Evolutionary conservation across 2,329 filamentous ascomycete species (phyloP).

Genomic region (Chaetomium sp.): DNA sequence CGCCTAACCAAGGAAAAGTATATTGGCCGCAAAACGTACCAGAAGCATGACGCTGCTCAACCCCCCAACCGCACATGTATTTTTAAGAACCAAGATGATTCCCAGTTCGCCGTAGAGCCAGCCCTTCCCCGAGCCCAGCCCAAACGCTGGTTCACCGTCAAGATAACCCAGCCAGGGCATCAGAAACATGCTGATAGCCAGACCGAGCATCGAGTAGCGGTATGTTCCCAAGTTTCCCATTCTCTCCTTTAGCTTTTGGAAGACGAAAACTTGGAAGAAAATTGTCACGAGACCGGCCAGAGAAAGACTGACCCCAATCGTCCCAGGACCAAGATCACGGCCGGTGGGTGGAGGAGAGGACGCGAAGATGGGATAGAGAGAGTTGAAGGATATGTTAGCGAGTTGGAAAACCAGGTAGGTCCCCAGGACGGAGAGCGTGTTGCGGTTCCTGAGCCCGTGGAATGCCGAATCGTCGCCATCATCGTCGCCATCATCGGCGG

Average conservation of each 20-base stretch:
- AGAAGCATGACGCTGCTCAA: slow-evolving; percentile 83
- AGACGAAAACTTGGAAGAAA: slow-evolving; percentile 80
- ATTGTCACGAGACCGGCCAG: slow-evolving; percentile 83
- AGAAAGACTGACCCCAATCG: slow-evolving; percentile 79
- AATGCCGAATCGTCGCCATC: slow-evolving; percentile 42
- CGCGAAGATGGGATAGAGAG: slow-evolving; percentile 88
- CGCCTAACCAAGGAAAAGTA: neutral
- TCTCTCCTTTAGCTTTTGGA: slow-evolving; percentile 68
- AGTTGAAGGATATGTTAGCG: slow-evolving; percentile 91
- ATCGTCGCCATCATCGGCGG: slow-evolving; percentile 21
- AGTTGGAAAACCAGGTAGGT: slow-evolving; percentile 93
- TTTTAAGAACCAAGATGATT: slow-evolving; percentile 75
- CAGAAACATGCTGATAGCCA: slow-evolving; percentile 73
- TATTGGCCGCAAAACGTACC: slow-evolving; percentile 44
- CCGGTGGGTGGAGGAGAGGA: slow-evolving; percentile 69
- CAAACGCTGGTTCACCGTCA: slow-evolving; percentile 49
- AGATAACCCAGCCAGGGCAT: slow-evolving; percentile 89
- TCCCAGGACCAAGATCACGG: slow-evolving; percentile 65
- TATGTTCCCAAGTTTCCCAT: slow-evolving; percentile 86
- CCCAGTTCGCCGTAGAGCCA: slow-evolving; percentile 81
- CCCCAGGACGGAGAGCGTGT: slow-evolving; percentile 71
- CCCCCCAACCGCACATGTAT: slow-evolving; percentile 81
- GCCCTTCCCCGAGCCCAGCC: slow-evolving; percentile 53
- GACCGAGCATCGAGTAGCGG: slow-evolving; percentile 67
- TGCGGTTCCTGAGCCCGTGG: slow-evolving; percentile 64